These are phyloP conservation scores for Penicillium subrubescens DNA, from an alignment of 495 filamentous ascomycete genomes.

Conservation along the genomic window DNA sequence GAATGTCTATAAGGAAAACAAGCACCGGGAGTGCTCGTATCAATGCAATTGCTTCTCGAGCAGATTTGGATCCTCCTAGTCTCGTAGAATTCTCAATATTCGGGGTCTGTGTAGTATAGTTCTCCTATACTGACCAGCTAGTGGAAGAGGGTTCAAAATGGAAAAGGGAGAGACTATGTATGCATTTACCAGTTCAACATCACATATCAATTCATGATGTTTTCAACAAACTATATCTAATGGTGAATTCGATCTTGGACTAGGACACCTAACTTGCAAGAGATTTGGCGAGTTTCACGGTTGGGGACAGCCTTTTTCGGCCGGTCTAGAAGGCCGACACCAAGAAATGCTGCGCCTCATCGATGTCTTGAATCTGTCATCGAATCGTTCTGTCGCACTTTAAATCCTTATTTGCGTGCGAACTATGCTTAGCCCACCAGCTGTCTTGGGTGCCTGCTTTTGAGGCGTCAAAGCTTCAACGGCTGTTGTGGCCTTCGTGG, in stretches of 20 bases:
- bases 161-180: background rate
- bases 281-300: background rate
- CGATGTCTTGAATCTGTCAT: background rate
- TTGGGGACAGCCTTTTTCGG: background rate
- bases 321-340: background rate
- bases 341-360: background rate
- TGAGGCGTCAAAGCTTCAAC: background rate
- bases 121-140: background rate
- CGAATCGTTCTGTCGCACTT: background rate
- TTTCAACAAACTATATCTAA: background rate
- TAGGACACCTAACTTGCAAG: background rate
- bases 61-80: background rate
- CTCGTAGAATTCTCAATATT: background rate
- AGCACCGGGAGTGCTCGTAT: background rate
- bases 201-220: background rate
- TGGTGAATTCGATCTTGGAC: background rate
- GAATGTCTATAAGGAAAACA: background rate
- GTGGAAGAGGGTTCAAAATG: background rate
- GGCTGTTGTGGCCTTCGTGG: slow-evolving; percentile 4
- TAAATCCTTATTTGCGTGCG: background rate
- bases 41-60: background rate
- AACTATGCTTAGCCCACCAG: background rate
- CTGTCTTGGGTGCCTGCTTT: background rate
- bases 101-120: background rate
- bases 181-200: background rate